Conservation (phyloP, 805 yeast genomes). For the Lipomyces mesembrius region DNA sequence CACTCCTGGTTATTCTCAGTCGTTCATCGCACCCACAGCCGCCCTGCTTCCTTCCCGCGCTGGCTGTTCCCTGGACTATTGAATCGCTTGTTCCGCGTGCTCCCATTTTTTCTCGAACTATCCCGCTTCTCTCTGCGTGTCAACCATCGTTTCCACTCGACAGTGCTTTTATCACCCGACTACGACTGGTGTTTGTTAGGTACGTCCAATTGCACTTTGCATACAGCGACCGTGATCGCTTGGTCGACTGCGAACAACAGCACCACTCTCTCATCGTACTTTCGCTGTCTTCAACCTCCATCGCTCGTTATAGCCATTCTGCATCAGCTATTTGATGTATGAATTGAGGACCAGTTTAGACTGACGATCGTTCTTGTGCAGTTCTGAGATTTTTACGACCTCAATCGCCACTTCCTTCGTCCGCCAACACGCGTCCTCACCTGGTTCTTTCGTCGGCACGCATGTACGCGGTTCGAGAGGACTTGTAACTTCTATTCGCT, state of each 20-base stretch:
- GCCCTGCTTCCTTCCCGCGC: neutral
- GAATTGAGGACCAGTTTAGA: neutral
- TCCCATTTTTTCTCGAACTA: neutral
- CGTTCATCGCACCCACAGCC: neutral
- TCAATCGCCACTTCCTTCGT: neutral
- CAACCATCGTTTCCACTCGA: neutral
- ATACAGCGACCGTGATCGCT: neutral
- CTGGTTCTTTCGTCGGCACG: conserved; percentile 3
- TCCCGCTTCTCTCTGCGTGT: neutral
- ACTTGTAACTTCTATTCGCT: neutral
- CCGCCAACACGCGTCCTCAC: conserved; percentile 3
- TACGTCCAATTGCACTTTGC: neutral
- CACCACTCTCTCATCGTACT: neutral
- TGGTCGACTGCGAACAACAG: neutral
- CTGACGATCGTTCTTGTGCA: neutral
- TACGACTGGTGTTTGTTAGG: neutral
- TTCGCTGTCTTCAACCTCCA: neutral
- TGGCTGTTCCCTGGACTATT: neutral
- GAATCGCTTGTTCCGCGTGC: neutral
- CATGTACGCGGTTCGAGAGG: conserved; percentile 3
- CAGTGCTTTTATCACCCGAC: neutral
- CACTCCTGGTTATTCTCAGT: neutral
- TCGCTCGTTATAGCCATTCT: neutral
- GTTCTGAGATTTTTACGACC: neutral
- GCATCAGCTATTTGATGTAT: neutral